Evolutionary conservation across 1,139 yeast genomes (phyloP), one percentile per base, ranked within the genome.

Genomic region (Hansenula lynferdii): DNA sequence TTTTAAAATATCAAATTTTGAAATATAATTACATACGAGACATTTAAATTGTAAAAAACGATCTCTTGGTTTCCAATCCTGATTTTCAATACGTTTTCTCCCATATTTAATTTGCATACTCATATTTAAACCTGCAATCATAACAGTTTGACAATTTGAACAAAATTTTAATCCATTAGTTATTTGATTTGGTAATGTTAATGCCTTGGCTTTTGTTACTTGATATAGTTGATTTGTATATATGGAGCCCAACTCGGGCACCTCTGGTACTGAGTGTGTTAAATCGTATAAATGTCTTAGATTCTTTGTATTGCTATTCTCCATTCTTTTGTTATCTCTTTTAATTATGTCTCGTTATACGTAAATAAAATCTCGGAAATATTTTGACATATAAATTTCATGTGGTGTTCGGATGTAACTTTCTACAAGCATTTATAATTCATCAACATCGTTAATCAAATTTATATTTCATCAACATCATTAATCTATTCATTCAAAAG

Each of bases 121-220:
- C 20, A 67, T 54, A 20, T 70, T 76, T 18, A 69, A 41, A 0
- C 77, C 77, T 0, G 80, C 74, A 2, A 77, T 58, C 35, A 62
- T 59, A 4, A 72, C 49, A 6, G 58, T 49, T 3, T 75, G 73
- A 54, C 85, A 77, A 14, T 52, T 49, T 1, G 56, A 51, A 47
- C 85, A 78, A 47, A 66, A 67, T 45, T 65, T 70, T 1, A 40
- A 32, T 5, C 53, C 55, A 12, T 53, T 35, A 5, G 41, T 55
- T 5, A 39, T 8, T n/a, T 31, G 23, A 8, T 14, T 25, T 11
- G 48, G 42, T 6, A 47, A 42, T 3, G 29, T 26, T 5, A 40
- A 28, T 1, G 44, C 44, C 22, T 42, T 45, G 1, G 27, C 20
- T n/a, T 28, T 31, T 8, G 40, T 34, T 5, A 41, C 20, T 23